Percentiles rank a stretch among this genome's conserved stretches.
phyloP scores from a whole-genome alignment of 768 basidiomycete genomes.

The Serpula lacrymans region DNA sequence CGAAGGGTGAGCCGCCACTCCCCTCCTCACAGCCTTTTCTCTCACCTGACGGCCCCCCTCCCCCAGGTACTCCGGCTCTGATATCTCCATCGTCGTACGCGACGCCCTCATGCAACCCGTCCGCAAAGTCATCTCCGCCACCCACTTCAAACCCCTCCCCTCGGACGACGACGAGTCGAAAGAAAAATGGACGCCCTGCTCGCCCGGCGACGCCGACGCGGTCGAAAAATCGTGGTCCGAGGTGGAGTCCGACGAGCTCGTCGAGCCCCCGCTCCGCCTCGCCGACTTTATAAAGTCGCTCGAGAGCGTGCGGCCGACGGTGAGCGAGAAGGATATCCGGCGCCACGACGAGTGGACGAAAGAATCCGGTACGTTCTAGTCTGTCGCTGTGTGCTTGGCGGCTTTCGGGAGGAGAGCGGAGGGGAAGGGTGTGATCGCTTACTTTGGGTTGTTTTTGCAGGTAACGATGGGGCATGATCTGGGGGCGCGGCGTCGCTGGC shows the following conservation, averaged over 20 bases:
- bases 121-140: conserved; percentile 91
- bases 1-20: conserved; percentile 54
- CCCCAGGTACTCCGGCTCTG: conserved; percentile 82
- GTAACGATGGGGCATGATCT: conserved; percentile 30
- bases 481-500: neutral
- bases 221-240: conserved; percentile 89
- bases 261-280: conserved; percentile 80
- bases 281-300: conserved; percentile 83
- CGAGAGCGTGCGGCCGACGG: conserved; percentile 78
- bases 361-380: conserved; percentile 66
- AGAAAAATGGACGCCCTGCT: conserved; percentile 90
- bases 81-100: conserved; percentile 90
- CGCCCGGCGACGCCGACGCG: conserved; percentile 84
- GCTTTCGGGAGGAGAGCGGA: too few relatives aligned
- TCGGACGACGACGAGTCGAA: conserved; percentile 22
- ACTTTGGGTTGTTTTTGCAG: conserved; percentile 11
- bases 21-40: too few relatives aligned
- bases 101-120: conserved; percentile 99
- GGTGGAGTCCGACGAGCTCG: conserved; percentile 80
- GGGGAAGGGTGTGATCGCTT: too few relatives aligned
- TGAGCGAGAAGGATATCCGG: conserved; percentile 83
- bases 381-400: too few relatives aligned
- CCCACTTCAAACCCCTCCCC: conserved; percentile 78
- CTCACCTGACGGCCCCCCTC: neutral
- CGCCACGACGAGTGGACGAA: conserved; percentile 81